These are phyloP conservation scores for Mimosa pudica DNA, from an alignment of 306 rosid genomes.

Conservation along the genomic window DNA sequence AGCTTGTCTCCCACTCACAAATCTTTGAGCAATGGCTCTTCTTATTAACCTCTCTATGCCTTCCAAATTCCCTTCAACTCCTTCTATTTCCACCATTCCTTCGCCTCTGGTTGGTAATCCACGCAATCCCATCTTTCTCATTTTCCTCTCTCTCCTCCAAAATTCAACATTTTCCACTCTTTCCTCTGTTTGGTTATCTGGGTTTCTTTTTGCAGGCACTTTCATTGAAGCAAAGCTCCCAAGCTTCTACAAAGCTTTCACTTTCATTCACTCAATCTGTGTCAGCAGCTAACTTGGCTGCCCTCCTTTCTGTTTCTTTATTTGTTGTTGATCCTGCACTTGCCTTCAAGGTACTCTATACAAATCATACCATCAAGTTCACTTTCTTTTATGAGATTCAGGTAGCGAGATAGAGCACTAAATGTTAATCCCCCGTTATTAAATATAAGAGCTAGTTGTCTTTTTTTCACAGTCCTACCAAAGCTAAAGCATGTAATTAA, in stretches of 20 bases:
- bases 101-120: conserved; percentile 40
- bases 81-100: conserved; percentile 28
- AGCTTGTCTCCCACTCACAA: neutral
- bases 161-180: neutral
- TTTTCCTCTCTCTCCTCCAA: too few relatives aligned
- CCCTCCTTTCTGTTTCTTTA: conserved; percentile 75
- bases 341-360: conserved; percentile 62
- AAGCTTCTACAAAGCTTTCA: conserved; percentile 40
- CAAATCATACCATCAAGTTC: too few relatives aligned
- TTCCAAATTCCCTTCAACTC: conserved; percentile 45
- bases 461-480: too few relatives aligned
- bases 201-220: conserved; percentile 20
- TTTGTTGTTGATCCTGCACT: conserved; percentile 73
- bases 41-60: conserved; percentile 58
- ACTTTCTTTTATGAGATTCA: too few relatives aligned
- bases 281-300: conserved; percentile 60
- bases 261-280: conserved; percentile 48
- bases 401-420: too few relatives aligned
- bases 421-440: too few relatives aligned
- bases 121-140: conserved; percentile 8
- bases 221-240: conserved; percentile 36
- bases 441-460: too few relatives aligned
- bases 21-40: conserved; percentile 62
- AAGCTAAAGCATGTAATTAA: too few relatives aligned
- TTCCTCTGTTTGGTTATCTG: neutral